These are phyloP conservation scores for Penicillium tannophilum DNA, from an alignment of 495 filamentous ascomycete species.

Conservation along the genomic window DNA sequence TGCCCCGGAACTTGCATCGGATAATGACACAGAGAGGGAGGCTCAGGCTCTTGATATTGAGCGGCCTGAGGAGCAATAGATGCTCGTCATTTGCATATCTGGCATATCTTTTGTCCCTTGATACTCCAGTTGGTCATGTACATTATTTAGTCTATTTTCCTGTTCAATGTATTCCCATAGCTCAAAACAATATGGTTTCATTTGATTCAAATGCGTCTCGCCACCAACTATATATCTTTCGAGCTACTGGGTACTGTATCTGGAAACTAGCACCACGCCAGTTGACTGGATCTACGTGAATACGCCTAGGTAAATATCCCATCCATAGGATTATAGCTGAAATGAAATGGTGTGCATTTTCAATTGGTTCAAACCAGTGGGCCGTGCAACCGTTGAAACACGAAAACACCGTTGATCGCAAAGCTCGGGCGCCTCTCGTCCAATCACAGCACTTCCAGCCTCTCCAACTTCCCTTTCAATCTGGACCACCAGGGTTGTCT, in stretches of 20 bases:
- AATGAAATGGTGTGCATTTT: not conserved
- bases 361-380: slow-evolving; percentile 7
- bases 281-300: no score
- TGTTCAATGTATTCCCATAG: slow-evolving; percentile 30
- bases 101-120: slow-evolving; percentile 9
- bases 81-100: slow-evolving; percentile 5
- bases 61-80: slow-evolving; percentile 7
- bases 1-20: slow-evolving; percentile 31
- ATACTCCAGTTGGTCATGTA: slow-evolving; percentile 31
- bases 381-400: slow-evolving; percentile 14
- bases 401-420: slow-evolving; percentile 21
- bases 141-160: slow-evolving; percentile 32
- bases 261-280: no score
- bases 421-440: slow-evolving; percentile 19
- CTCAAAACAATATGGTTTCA: slow-evolving; percentile 1
- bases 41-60: slow-evolving; percentile 7
- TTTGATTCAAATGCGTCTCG: not conserved
- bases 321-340: not conserved
- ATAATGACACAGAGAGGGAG: slow-evolving; percentile 17
- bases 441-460: slow-evolving; percentile 32
- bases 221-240: not conserved
- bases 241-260: no score
- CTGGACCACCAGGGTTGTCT: not conserved
- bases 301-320: no score
- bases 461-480: slow-evolving; percentile 22